phyloP scores from a whole-genome alignment of 2,329 filamentous ascomycete genomes.

The Diaporthe ampelina region DNA sequence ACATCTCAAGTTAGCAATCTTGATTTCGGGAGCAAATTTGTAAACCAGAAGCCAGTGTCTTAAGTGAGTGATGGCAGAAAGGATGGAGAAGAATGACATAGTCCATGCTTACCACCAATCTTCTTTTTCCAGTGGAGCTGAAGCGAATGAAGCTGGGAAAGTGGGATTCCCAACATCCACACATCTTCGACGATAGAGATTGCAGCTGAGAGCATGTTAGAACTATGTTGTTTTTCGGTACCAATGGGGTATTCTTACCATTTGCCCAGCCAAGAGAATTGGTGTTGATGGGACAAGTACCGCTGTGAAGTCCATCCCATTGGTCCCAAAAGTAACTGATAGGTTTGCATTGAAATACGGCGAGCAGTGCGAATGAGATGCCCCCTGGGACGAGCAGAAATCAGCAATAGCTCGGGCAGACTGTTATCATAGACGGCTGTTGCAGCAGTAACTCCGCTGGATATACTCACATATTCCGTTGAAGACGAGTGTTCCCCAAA shows the following conservation, averaged over 20 bases:
- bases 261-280: conserved; percentile 65
- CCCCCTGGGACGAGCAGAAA: conserved; percentile 45
- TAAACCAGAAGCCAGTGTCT: not conserved
- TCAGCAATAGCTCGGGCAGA: not conserved
- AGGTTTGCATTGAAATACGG: conserved; percentile 65
- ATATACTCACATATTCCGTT: conserved; percentile 30
- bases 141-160: conserved; percentile 57
- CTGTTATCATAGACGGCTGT: conserved; percentile 48
- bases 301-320: conserved; percentile 63
- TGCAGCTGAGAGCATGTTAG: conserved; percentile 50
- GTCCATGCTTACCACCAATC: conserved; percentile 47
- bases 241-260: not conserved
- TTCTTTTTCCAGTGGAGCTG: conserved; percentile 63
- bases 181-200: conserved; percentile 59
- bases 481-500: conserved; percentile 37
- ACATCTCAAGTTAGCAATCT: not conserved
- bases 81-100: not conserved
- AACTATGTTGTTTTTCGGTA: not conserved
- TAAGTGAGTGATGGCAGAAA: not conserved
- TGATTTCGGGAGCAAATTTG: not conserved
- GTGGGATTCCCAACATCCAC: conserved; percentile 57
- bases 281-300: conserved; percentile 61
- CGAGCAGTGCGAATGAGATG: conserved; percentile 57
- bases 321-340: conserved; percentile 65
- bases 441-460: conserved; percentile 36